Percentiles rank a stretch among this genome's conserved stretches.
Conservation (phyloP, 2,329 filamentous ascomycete genomes). For the Xylariaceae sp. region DNA sequence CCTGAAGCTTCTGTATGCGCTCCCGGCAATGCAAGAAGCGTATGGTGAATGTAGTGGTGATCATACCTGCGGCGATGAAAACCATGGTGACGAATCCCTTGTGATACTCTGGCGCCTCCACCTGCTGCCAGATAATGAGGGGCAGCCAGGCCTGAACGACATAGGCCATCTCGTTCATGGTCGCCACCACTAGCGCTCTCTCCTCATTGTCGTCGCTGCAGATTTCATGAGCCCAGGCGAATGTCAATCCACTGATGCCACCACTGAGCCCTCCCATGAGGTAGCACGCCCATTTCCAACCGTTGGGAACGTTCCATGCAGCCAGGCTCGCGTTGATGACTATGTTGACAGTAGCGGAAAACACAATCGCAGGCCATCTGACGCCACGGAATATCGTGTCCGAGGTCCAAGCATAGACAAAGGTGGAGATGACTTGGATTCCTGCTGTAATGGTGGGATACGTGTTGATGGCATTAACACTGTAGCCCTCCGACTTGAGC, state of each 20-base stretch:
- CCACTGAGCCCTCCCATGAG: slow-evolving; percentile 49
- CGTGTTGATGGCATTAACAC: slow-evolving; percentile 34
- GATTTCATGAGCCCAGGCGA: slow-evolving; percentile 48
- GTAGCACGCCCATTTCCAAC: slow-evolving; percentile 62
- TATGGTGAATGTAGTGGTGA: slow-evolving; percentile 45
- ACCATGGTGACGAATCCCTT: slow-evolving; percentile 58
- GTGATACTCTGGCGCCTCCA: slow-evolving; percentile 55
- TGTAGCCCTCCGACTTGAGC: slow-evolving; percentile 41
- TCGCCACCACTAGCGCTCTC: slow-evolving; percentile 58
- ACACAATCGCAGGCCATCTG: slow-evolving; percentile 61
- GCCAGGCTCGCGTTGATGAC: slow-evolving; percentile 36
- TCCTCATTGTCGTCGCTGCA: slow-evolving; percentile 56
- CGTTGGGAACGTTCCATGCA: slow-evolving; percentile 40
- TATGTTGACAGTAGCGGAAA: slow-evolving; percentile 42
- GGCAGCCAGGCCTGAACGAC: slow-evolving; percentile 68
- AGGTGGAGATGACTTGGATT: slow-evolving; percentile 52
- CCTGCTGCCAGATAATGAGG: slow-evolving; percentile 60
- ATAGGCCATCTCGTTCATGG: slow-evolving; percentile 68
- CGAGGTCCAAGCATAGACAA: slow-evolving; percentile 63
- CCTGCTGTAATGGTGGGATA: slow-evolving; percentile 57
- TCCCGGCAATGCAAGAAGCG: slow-evolving; percentile 43
- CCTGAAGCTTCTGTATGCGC: slow-evolving; percentile 12
- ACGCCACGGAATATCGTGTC: slow-evolving; percentile 55
- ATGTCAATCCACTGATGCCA: slow-evolving; percentile 42
- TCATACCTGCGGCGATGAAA: slow-evolving; percentile 44